These are phyloP conservation scores for Pseudocercospora vitis DNA, from an alignment of 2,329 filamentous ascomycete species.

Conservation along the genomic window DNA sequence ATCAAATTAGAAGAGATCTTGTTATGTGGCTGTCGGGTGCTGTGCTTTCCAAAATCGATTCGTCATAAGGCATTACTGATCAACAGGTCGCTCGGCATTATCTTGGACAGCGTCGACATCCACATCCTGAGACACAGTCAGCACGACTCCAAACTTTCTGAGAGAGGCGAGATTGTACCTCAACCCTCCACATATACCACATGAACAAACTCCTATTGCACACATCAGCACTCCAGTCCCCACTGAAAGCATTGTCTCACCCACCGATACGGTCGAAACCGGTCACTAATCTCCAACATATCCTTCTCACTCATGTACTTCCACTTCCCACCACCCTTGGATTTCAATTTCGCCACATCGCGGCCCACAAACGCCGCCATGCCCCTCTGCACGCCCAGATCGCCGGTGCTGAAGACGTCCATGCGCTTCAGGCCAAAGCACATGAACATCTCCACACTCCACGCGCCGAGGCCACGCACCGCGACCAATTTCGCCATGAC, in stretches of 20 bases:
- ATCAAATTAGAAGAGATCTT: no score
- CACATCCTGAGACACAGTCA: constrained; percentile 12
- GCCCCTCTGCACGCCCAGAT: constrained; percentile 90
- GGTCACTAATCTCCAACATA: constrained; percentile 78
- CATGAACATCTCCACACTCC: constrained; percentile 98
- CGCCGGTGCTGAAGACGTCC: constrained; percentile 90
- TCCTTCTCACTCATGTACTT: constrained; percentile 97
- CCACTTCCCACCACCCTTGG: constrained; percentile 80
- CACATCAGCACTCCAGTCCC: neutral
- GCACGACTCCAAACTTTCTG: no score
- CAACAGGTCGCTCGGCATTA: constrained; percentile 12
- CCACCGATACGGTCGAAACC: constrained; percentile 77
- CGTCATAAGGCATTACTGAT: no score
- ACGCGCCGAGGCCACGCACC: constrained; percentile 80
- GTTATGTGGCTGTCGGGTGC: no score
- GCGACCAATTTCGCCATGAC: constrained; percentile 78
- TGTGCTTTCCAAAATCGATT: no score
- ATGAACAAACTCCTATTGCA: constrained; percentile 81
- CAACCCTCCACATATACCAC: constrained; percentile 88
- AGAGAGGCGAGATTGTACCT: no score
- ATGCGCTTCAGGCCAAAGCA: constrained; percentile 91
- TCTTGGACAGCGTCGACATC: constrained; percentile 26
- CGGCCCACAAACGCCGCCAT: constrained; percentile 85
- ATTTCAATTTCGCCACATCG: constrained; percentile 81
- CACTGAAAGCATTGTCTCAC: constrained; percentile 26